These are phyloP conservation scores for Colletotrichum tanaceti DNA, from an alignment of 2,329 filamentous ascomycete genomes.

Conservation along the genomic window DNA sequence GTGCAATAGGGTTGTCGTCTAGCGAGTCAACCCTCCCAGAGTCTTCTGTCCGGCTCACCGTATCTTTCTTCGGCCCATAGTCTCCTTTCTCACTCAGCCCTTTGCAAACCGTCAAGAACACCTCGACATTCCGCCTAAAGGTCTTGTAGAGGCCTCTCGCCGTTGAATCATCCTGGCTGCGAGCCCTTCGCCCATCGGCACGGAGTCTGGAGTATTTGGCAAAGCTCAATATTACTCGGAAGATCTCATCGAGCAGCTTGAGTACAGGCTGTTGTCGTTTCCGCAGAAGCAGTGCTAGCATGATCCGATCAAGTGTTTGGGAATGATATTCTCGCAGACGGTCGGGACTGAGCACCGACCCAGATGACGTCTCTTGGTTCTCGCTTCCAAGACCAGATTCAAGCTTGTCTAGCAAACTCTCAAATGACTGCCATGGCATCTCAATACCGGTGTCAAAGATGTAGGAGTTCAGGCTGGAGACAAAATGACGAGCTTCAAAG, in stretches of 20 bases:
- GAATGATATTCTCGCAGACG: slow-evolving; percentile 78
- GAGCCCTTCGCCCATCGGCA: slow-evolving; percentile 50
- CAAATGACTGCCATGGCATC: slow-evolving; percentile 78
- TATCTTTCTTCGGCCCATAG: slow-evolving; percentile 52
- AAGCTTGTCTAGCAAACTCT: slow-evolving; percentile 71
- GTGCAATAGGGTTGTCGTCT: slow-evolving; percentile 72
- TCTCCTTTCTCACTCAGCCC: slow-evolving; percentile 73
- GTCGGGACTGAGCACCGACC: slow-evolving; percentile 69
- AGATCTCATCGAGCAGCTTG: slow-evolving; percentile 80
- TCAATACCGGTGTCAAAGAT: slow-evolving; percentile 83
- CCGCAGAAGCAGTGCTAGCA: slow-evolving; percentile 77
- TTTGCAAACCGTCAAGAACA: slow-evolving; percentile 79
- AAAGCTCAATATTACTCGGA: slow-evolving; percentile 77
- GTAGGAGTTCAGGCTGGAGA: slow-evolving; percentile 78
- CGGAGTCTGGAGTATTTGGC: slow-evolving; percentile 63
- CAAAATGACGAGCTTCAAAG: slow-evolving; percentile 83
- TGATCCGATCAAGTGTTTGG: slow-evolving; percentile 77
- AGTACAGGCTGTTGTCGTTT: slow-evolving; percentile 80
- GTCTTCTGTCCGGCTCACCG: slow-evolving; percentile 46
- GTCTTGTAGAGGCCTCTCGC: slow-evolving; percentile 65
- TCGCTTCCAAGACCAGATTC: slow-evolving; percentile 65
- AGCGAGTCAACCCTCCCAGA: slow-evolving; percentile 48
- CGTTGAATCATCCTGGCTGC: slow-evolving; percentile 45
- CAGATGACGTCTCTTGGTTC: slow-evolving; percentile 52
- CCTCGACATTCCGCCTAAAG: slow-evolving; percentile 77